Evolutionary conservation across 2,329 filamentous ascomycete species (phyloP).

Genomic region (Fusarium fujikuroi): DNA sequence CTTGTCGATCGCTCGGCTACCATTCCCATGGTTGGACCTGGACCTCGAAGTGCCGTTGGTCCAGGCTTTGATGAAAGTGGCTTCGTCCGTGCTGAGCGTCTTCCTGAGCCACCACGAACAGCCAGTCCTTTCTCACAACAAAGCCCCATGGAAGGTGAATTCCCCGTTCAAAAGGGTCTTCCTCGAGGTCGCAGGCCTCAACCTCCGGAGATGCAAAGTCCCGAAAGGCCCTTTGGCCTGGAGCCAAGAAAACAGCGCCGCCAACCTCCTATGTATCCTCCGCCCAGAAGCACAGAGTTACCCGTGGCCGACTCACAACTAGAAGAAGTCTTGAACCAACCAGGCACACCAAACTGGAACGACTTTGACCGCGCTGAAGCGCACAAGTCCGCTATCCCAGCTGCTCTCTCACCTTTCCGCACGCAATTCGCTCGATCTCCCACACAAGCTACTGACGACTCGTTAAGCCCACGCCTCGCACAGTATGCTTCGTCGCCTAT

Average conservation of each 20-base stretch:
- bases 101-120: conserved; percentile 33
- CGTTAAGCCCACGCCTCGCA: conserved; percentile 21
- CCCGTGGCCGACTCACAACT: conserved; percentile 1
- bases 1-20: conserved; percentile 31
- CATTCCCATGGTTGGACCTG: conserved; percentile 7
- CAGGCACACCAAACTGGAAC: conserved; percentile 43
- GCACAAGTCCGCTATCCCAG: conserved; percentile 50
- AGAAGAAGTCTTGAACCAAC: conserved; percentile 10
- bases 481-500: conserved; percentile 45
- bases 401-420: conserved; percentile 48
- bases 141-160: conserved; percentile 47
- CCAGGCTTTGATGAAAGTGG: conserved; percentile 37
- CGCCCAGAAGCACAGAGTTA: conserved; percentile 22
- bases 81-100: conserved; percentile 29
- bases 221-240: conserved; percentile 21
- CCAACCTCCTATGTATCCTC: conserved; percentile 38
- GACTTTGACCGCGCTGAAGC: conserved; percentile 44
- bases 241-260: conserved; percentile 39
- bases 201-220: conserved; percentile 8
- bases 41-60: conserved; percentile 38
- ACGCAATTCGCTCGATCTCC: conserved; percentile 25
- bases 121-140: conserved; percentile 44
- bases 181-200: conserved; percentile 49
- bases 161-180: conserved; percentile 49
- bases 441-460: conserved; percentile 13